Conservation (phyloP, 2,329 filamentous ascomycete species). For the Nemania diffusa region DNA sequence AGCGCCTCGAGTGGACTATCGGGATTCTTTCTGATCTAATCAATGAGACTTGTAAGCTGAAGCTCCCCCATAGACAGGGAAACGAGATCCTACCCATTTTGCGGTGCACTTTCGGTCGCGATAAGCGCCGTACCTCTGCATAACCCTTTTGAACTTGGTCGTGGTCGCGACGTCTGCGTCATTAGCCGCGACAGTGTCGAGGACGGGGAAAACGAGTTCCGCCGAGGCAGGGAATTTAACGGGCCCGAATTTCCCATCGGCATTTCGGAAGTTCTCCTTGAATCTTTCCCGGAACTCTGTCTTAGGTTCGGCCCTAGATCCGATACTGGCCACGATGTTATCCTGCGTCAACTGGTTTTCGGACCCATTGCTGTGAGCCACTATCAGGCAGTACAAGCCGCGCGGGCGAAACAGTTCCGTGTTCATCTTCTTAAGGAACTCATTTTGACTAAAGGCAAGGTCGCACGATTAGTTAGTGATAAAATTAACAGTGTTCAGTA, state of each 20-base stretch:
- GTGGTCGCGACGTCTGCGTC: neutral
- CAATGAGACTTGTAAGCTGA: neutral
- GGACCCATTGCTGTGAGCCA: conserved; percentile 37
- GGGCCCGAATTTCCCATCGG: conserved; percentile 35
- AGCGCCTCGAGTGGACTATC: conserved; percentile 17
- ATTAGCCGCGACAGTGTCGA: neutral
- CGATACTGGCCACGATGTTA: conserved; percentile 4
- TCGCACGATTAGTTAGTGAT: neutral
- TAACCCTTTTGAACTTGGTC: conserved; percentile 2
- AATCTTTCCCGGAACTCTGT: conserved; percentile 4
- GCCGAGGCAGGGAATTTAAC: conserved; percentile 39
- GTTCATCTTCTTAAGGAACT: conserved; percentile 41
- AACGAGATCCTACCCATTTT: conserved; percentile 15
- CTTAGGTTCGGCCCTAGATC: neutral
- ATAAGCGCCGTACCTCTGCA: conserved; percentile 17
- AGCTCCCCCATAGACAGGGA: neutral
- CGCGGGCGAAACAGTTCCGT: conserved; percentile 42
- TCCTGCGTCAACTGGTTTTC: conserved; percentile 14
- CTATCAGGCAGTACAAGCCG: conserved; percentile 42
- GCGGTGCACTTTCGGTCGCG: conserved; percentile 17
- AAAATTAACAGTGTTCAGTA: neutral
- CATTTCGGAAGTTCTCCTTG: conserved; percentile 21
- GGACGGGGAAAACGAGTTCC: conserved; percentile 37
- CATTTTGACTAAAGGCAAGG: conserved; percentile 34
- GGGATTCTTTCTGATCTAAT: conserved; percentile 24